These are phyloP conservation scores for Wickerhamiella siamensis DNA, from an alignment of 805 yeast species.

Conservation along the genomic window DNA sequence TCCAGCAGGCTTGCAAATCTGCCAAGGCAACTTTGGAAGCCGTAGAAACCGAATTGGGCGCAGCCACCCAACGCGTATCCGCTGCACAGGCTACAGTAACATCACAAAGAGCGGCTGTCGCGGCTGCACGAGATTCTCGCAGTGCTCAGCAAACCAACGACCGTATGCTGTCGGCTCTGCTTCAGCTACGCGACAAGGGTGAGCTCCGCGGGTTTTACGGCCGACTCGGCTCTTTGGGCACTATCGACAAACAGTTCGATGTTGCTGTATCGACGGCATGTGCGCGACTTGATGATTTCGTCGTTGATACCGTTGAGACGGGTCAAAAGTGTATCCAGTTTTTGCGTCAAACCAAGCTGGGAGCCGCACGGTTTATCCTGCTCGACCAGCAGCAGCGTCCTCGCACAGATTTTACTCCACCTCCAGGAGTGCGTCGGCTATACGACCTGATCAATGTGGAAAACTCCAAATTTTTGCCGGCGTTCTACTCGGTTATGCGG, in stretches of 20 bases:
- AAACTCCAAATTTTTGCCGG: constrained; percentile 60
- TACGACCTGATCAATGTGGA: constrained; percentile 67
- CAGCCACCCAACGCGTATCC: background rate
- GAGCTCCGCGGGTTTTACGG: constrained; percentile 79
- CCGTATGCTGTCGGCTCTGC: constrained; percentile 55
- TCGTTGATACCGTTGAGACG: constrained; percentile 63
- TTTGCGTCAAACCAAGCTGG: constrained; percentile 66
- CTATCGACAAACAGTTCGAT: constrained; percentile 76
- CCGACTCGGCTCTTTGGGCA: constrained; percentile 82
- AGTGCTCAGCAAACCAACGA: constrained; percentile 51
- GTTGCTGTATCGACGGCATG: constrained; percentile 92
- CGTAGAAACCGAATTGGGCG: constrained; percentile 19
- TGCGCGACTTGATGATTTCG: constrained; percentile 80
- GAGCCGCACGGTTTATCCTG: constrained; percentile 78
- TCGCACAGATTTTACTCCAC: constrained; percentile 33
- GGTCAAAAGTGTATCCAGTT: constrained; percentile 72
- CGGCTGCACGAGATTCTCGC: constrained; percentile 42
- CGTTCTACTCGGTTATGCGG: constrained; percentile 73
- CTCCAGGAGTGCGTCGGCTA: constrained; percentile 62
- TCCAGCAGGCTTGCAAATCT: constrained; percentile 29
- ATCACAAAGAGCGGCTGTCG: constrained; percentile 38
- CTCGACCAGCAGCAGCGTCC: constrained; percentile 45
- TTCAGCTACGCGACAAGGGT: constrained; percentile 61
- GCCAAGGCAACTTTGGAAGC: constrained; percentile 36
- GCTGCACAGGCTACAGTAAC: background rate